Conservation (phyloP, 768 basidiomycete genomes). For the Lactifluus rugatus region DNA sequence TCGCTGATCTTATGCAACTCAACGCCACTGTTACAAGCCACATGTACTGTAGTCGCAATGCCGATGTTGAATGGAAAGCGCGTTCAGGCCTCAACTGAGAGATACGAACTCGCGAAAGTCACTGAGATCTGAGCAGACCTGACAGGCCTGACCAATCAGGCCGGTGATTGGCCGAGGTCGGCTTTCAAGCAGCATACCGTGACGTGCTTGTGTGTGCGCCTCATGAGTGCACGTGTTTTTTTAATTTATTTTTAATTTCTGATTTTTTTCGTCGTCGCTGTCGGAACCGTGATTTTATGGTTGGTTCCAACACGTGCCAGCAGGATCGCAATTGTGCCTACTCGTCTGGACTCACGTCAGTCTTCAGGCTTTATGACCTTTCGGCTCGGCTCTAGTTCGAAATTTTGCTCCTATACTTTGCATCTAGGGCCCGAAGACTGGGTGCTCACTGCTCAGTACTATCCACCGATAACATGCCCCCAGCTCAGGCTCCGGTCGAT, state of each 20-base stretch:
- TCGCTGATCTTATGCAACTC: too few relatives aligned
- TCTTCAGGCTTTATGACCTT: background rate
- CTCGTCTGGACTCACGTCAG: background rate
- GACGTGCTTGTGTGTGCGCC: too few relatives aligned
- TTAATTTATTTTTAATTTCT: too few relatives aligned
- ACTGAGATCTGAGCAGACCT: background rate
- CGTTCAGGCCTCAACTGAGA: background rate
- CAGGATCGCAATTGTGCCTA: background rate
- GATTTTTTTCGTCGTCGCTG: too few relatives aligned
- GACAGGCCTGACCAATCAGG: background rate
- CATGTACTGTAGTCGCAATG: background rate
- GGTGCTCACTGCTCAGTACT: background rate
- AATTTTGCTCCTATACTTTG: background rate
- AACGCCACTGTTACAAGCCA: background rate
- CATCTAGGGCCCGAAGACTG: background rate
- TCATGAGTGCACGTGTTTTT: too few relatives aligned
- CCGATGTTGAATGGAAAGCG: background rate
- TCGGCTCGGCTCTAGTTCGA: background rate
- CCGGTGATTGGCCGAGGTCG: too few relatives aligned
- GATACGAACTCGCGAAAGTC: background rate
- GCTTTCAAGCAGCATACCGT: too few relatives aligned
- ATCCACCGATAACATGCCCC: constrained; percentile 1
- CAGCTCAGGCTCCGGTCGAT: background rate
- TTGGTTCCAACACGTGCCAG: background rate
- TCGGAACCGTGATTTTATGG: background rate